Evolutionary conservation across 805 yeast species (phyloP).

Genomic region (Candida chilensis): DNA sequence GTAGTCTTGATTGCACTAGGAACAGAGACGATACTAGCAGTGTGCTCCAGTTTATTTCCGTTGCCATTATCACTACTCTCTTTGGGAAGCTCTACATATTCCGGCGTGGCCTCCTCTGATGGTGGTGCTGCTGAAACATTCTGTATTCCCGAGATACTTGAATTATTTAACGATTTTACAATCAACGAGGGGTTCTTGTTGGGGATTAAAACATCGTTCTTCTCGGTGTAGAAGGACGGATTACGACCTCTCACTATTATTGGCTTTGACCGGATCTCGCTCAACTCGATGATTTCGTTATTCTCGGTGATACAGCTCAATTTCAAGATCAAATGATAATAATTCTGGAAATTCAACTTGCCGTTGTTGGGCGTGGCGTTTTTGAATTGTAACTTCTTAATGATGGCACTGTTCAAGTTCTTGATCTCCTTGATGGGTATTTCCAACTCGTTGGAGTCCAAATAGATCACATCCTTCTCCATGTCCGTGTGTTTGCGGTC

Average conservation of each 20-base stretch:
- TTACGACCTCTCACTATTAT: conserved; percentile 35
- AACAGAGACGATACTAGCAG: too few relatives aligned
- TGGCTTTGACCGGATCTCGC: conserved; percentile 10
- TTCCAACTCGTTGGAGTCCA: conserved; percentile 3
- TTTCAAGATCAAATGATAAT: conserved; percentile 18
- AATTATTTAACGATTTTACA: too few relatives aligned
- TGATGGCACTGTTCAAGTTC: conserved; percentile 18
- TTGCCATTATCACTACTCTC: too few relatives aligned
- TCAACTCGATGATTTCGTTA: not conserved
- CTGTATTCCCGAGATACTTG: too few relatives aligned
- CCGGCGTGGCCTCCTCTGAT: too few relatives aligned
- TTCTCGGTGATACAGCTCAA: not conserved
- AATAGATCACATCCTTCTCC: conserved; percentile 1
- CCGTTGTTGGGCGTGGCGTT: conserved; percentile 36
- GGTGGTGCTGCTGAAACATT: too few relatives aligned
- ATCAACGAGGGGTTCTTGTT: not conserved
- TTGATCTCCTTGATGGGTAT: conserved; percentile 8
- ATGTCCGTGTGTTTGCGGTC: conserved; percentile 5
- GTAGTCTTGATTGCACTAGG: too few relatives aligned
- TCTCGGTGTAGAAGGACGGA: conserved; percentile 31
- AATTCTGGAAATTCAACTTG: conserved; percentile 30
- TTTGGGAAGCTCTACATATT: too few relatives aligned
- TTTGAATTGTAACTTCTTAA: conserved; percentile 30
- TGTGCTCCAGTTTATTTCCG: too few relatives aligned
- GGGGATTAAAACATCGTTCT: conserved; percentile 23